phyloP scores from a whole-genome alignment of 2,329 filamentous ascomycete species.

The Aspergillus cejpii region DNA sequence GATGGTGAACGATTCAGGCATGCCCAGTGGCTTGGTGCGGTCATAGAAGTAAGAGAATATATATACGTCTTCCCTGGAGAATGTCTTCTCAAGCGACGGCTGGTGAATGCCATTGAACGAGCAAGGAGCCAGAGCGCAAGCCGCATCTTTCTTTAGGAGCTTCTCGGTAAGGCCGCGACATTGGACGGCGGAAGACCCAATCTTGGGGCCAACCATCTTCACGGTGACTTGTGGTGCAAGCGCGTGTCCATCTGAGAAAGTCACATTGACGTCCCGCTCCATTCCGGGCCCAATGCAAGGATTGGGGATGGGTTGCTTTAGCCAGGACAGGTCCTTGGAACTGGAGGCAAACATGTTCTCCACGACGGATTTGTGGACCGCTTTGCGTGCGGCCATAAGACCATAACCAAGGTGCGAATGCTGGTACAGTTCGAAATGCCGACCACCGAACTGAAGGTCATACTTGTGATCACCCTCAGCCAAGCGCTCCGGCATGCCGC shows the following conservation, averaged over 20 bases:
- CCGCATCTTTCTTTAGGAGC: constrained; percentile 78
- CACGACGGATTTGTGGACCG: constrained; percentile 71
- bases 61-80: constrained; percentile 83
- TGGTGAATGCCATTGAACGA: constrained; percentile 98
- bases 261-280: constrained; percentile 65
- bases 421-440: constrained; percentile 89
- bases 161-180: constrained; percentile 87
- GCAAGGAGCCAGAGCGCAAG: constrained; percentile 80
- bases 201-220: constrained; percentile 79
- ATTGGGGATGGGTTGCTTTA: constrained; percentile 65
- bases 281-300: constrained; percentile 82
- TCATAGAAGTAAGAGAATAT: constrained; percentile 99
- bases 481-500: constrained; percentile 79
- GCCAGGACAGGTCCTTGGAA: constrained; percentile 59
- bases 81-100: constrained; percentile 85
- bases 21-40: constrained; percentile 84
- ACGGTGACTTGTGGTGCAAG: constrained; percentile 61
- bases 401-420: constrained; percentile 97
- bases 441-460: constrained; percentile 78
- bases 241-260: constrained; percentile 58
- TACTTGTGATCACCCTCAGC: constrained; percentile 94
- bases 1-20: constrained; percentile 96
- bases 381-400: constrained; percentile 86
- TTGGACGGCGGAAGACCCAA: constrained; percentile 64
- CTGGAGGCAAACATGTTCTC: constrained; percentile 61